A percentile compares a stretch with the other conserved stretches of the same genome.
Conservation (phyloP, 345 rosid genomes). For the Punica granatum region DNA sequence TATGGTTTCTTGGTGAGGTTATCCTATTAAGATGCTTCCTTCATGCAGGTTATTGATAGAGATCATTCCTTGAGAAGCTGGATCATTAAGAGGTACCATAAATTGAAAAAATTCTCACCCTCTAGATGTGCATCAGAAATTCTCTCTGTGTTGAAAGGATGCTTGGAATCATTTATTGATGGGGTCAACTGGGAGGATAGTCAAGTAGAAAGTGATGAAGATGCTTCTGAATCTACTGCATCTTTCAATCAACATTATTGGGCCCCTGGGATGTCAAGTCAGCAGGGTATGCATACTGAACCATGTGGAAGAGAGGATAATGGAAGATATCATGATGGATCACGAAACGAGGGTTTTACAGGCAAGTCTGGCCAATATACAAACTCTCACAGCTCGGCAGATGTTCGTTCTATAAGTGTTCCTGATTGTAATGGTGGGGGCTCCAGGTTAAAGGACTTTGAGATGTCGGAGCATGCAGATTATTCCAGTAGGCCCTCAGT, state of each 20-base stretch:
- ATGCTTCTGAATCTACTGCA: conserved; percentile 33
- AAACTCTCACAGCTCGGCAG: conserved; percentile 26
- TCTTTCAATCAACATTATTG: conserved; percentile 18
- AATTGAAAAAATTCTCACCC: conserved; percentile 38
- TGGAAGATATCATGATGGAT: conserved; percentile 17
- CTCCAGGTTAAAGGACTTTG: conserved; percentile 56
- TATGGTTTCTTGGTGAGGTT: conserved; percentile 9
- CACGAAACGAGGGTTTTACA: conserved; percentile 18
- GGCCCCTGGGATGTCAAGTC: conserved; percentile 25
- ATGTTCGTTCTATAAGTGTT: conserved; percentile 39
- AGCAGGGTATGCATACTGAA: conserved; percentile 21
- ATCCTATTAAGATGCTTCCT: conserved; percentile 2
- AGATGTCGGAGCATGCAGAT: conserved; percentile 60
- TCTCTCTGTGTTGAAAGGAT: conserved; percentile 43
- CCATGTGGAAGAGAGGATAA: conserved; percentile 24
- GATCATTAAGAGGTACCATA: conserved; percentile 60
- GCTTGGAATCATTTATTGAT: conserved; percentile 39
- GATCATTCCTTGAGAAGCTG: conserved; percentile 55
- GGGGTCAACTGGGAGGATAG: conserved; percentile 36
- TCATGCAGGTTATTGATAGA: conserved; percentile 58
- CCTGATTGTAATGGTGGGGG: conserved; percentile 52
- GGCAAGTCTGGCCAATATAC: conserved; percentile 26
- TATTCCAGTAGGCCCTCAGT: conserved; percentile 53
- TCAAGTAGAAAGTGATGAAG: conserved; percentile 54
- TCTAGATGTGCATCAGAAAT: conserved; percentile 36